A percentile compares a stretch with the other conserved stretches of the same genome.
Conservation (phyloP, 1,284 basidiomycete genomes). For the Cerrena zonata region DNA sequence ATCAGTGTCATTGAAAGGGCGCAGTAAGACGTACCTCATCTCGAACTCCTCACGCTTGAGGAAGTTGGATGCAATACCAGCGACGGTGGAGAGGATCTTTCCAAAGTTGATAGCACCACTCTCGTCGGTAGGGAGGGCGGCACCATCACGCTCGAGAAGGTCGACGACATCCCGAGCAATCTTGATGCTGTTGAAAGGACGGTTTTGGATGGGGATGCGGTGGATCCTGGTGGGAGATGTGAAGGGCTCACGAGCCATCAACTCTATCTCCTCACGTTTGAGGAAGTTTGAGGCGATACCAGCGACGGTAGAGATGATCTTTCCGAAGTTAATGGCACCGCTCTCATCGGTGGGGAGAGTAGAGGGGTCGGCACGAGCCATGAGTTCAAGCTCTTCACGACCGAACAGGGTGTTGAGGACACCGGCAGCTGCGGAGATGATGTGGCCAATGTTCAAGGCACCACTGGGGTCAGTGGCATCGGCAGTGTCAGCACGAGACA, state of each 20-base stretch:
- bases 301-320: constrained; percentile 1
- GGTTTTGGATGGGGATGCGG: no score
- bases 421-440: constrained; percentile 2
- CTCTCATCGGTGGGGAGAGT: constrained; percentile 4
- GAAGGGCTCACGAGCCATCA: constrained; percentile 9
- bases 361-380: neutral
- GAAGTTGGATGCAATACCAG: constrained; percentile 5
- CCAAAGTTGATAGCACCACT: constrained; percentile 8
- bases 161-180: neutral
- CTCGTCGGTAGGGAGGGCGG: neutral
- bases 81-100: constrained; percentile 4
- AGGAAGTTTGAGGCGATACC: neutral
- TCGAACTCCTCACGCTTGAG: constrained; percentile 6
- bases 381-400: neutral
- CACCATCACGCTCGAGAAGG: neutral
- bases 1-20: neutral
- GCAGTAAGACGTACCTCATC: neutral
- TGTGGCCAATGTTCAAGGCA: constrained; percentile 7
- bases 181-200: no score
- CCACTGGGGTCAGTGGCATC: constrained; percentile 6
- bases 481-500: neutral
- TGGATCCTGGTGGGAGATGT: no score
- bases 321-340: constrained; percentile 3
- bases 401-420: constrained; percentile 8
- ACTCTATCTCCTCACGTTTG: constrained; percentile 4